These are phyloP conservation scores for Cladobotryum protrusum DNA, from an alignment of 2,329 filamentous ascomycete genomes.

Conservation along the genomic window DNA sequence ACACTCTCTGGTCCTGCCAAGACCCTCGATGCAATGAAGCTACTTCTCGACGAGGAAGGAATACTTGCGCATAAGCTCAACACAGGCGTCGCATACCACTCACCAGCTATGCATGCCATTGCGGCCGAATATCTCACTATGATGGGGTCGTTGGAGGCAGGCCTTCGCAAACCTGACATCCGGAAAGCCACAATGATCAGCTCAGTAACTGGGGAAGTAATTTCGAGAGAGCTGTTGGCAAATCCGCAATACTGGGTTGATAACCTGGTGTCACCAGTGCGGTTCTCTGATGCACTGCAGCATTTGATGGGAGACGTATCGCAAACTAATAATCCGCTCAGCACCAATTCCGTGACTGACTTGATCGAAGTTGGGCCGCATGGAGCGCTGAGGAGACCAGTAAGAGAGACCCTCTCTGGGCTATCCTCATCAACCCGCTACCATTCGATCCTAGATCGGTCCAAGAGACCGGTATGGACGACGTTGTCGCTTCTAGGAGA, in stretches of 20 bases:
- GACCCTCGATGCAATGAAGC: conserved; percentile 18
- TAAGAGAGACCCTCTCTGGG: conserved; percentile 1
- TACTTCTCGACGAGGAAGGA: conserved; percentile 18
- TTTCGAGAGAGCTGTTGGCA: background rate
- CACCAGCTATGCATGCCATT: conserved; percentile 14
- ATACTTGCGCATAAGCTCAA: conserved; percentile 19
- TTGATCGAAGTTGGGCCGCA: conserved; percentile 8
- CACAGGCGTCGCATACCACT: conserved; percentile 18
- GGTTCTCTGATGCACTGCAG: conserved; percentile 3
- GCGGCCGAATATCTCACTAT: conserved; percentile 36
- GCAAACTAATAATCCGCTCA: background rate
- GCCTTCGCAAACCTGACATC: background rate
- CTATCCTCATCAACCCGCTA: background rate
- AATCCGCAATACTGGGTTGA: conserved; percentile 8
- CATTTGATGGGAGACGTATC: background rate
- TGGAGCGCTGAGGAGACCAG: background rate
- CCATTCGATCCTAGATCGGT: background rate
- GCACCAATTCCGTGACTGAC: background rate
- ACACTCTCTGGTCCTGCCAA: conserved; percentile 22
- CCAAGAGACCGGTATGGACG: background rate
- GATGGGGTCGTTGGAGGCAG: conserved; percentile 5
- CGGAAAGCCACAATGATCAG: conserved; percentile 5
- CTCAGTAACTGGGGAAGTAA: conserved; percentile 3
- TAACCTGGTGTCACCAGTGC: conserved; percentile 9
- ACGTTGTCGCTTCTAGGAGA: conserved; percentile 1